Conservation (phyloP, 2,329 filamentous ascomycete species). For the Penicillium sclerotiorum region DNA sequence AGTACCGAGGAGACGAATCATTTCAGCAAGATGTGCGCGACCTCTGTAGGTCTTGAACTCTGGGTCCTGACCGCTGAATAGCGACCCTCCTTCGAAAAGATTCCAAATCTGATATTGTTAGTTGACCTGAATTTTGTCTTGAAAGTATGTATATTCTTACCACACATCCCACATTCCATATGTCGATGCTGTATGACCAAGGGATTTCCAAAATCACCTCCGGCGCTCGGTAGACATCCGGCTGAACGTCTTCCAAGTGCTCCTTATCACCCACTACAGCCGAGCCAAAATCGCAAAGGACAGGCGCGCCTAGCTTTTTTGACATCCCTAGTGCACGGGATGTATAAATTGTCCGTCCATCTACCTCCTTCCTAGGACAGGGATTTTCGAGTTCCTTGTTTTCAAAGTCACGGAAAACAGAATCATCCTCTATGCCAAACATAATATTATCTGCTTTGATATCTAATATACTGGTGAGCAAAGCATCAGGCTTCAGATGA, state of each 20-base stretch:
- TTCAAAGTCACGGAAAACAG: conserved; percentile 45
- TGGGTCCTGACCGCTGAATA: conserved; percentile 49
- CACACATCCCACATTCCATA: conserved; percentile 28
- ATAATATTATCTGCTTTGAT: conserved; percentile 55
- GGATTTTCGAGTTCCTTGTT: conserved; percentile 45
- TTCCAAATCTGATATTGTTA: conserved; percentile 49
- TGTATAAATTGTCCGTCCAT: conserved; percentile 46
- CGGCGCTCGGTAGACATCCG: conserved; percentile 40
- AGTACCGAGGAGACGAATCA: conserved; percentile 49
- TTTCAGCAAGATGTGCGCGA: conserved; percentile 53
- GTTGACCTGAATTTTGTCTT: neutral
- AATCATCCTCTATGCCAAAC: conserved; percentile 45
- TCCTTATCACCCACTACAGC: conserved; percentile 42
- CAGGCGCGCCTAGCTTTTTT: conserved; percentile 33
- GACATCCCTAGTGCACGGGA: conserved; percentile 47
- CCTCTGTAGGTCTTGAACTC: conserved; percentile 45
- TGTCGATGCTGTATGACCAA: conserved; percentile 54
- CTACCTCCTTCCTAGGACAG: conserved; percentile 46
- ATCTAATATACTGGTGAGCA: conserved; percentile 29
- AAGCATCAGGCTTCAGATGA: neutral
- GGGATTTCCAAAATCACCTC: conserved; percentile 52
- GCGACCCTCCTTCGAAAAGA: conserved; percentile 48
- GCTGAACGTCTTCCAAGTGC: conserved; percentile 35
- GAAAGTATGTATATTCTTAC: neutral
- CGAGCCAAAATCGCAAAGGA: conserved; percentile 56